Evolutionary conservation across 495 filamentous ascomycete species (phyloP).

Genomic region (Bombardia bombarda): DNA sequence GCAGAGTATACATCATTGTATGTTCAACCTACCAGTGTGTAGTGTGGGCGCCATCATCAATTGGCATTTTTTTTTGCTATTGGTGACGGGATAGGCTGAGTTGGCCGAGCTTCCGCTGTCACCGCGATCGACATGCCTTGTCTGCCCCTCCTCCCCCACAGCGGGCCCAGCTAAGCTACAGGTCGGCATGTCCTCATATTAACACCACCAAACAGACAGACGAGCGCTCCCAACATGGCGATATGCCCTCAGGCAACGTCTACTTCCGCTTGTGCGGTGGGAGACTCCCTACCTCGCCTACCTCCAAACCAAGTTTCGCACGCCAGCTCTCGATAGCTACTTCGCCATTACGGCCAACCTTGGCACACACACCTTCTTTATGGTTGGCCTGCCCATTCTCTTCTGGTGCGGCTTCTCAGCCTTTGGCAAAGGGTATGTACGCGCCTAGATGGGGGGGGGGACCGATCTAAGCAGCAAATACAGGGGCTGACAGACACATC

Average conservation of each 20-base stretch:
- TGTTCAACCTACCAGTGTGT: neutral
- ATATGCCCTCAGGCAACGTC: constrained; percentile 67
- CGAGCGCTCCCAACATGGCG: constrained; percentile 81
- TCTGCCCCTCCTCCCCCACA: too few species aligned
- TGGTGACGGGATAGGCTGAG: too few species aligned
- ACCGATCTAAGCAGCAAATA: too few species aligned
- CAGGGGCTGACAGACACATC: neutral
- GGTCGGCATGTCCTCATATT: too few species aligned
- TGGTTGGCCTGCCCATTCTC: constrained; percentile 82
- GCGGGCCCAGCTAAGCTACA: neutral
- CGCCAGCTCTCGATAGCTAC: constrained; percentile 82
- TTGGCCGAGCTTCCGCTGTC: too few species aligned
- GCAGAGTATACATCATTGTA: constrained; percentile 70
- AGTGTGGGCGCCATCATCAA: too few species aligned
- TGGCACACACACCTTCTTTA: constrained; percentile 98
- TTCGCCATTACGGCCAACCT: constrained; percentile 96
- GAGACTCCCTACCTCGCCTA: constrained; percentile 91
- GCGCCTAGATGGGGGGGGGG: too few species aligned
- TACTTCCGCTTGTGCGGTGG: constrained; percentile 84
- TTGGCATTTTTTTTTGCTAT: too few species aligned
- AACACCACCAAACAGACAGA: constrained; percentile 59
- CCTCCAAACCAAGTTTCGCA: constrained; percentile 68
- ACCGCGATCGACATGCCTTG: too few species aligned
- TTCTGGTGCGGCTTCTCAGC: constrained; percentile 89
- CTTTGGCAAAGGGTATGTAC: constrained; percentile 77